Percentiles rank a stretch among this genome's conserved stretches.
Evolutionary conservation across 2,329 filamentous ascomycete species (phyloP).

Genomic region (Drechslera avenae): DNA sequence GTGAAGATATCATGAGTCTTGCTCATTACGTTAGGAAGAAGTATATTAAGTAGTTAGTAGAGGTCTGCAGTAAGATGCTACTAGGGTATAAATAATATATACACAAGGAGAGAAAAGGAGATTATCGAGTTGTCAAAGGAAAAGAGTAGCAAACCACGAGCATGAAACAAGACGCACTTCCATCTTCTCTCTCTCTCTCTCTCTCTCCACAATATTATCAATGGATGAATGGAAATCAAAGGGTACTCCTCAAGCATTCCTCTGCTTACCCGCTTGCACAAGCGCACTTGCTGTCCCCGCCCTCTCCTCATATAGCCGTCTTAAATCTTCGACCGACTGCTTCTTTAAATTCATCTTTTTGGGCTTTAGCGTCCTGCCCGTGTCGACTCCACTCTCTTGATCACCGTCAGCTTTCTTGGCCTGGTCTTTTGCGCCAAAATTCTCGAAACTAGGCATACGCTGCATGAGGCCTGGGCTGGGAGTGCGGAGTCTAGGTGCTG

Average conservation of each 20-base stretch:
- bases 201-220: neutral
- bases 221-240: neutral
- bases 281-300: constrained; percentile 48
- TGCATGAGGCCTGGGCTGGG: constrained; percentile 53
- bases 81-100: too few relatives aligned
- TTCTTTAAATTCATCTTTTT: constrained; percentile 52
- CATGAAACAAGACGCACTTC: too few relatives aligned
- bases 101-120: too few relatives aligned
- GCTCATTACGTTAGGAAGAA: too few relatives aligned
- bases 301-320: constrained; percentile 56
- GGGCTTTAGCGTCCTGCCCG: constrained; percentile 30
- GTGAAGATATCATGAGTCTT: too few relatives aligned
- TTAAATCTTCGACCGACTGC: constrained; percentile 54
- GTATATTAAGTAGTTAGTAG: too few relatives aligned
- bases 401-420: constrained; percentile 18
- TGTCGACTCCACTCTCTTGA: constrained; percentile 12
- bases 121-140: too few relatives aligned
- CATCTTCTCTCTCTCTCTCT: too few relatives aligned
- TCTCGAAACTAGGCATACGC: constrained; percentile 54
- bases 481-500: constrained; percentile 34
- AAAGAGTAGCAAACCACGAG: too few relatives aligned
- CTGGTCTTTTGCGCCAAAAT: constrained; percentile 11
- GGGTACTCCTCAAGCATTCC: neutral
- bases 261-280: constrained; percentile 19
- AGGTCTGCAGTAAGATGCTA: too few relatives aligned